phyloP scores from a whole-genome alignment of 768 basidiomycete species.

The Chalciporus sphaerocephalus region DNA sequence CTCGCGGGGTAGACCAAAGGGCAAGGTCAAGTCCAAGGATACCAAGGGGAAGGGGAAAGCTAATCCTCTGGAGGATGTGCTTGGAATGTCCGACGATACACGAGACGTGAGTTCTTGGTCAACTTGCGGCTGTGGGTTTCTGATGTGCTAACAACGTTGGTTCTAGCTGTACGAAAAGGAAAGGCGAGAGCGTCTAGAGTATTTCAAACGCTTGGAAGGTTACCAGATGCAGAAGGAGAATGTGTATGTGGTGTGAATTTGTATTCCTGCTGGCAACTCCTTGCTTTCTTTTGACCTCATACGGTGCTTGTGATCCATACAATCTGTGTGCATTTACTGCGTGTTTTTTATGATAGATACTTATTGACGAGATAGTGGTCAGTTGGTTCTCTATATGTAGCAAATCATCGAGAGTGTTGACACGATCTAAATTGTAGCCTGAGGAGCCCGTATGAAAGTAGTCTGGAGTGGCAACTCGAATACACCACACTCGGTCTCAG shows the following conservation, averaged over 20 bases:
- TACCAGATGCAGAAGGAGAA: conserved; percentile 56
- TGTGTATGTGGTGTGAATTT: conserved; percentile 50
- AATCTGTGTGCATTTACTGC: conserved; percentile 16
- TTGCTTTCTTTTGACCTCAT: background rate
- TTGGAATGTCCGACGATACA: conserved; percentile 30
- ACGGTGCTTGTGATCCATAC: background rate
- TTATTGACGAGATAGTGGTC: background rate
- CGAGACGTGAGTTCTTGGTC: conserved; percentile 22
- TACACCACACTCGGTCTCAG: background rate
- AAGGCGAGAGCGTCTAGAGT: conserved; percentile 49
- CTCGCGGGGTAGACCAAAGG: conserved; percentile 20
- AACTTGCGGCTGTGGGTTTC: background rate
- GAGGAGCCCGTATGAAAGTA: conserved; percentile 14
- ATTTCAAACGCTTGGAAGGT: conserved; percentile 48
- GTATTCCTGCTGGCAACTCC: background rate
- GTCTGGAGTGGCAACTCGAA: conserved; percentile 12
- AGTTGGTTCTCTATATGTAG: background rate
- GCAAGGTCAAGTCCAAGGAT: conserved; percentile 10
- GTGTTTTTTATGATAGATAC: conserved; percentile 1
- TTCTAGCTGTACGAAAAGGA: conserved; percentile 40
- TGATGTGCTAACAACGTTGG: background rate
- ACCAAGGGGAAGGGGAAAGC: conserved; percentile 27
- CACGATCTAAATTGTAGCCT: background rate
- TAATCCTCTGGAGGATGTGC: conserved; percentile 19
- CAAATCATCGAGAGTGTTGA: background rate